Evolutionary conservation across 176 grass and related monocot genomes (phyloP).

Genomic region (Oryza punctata): DNA sequence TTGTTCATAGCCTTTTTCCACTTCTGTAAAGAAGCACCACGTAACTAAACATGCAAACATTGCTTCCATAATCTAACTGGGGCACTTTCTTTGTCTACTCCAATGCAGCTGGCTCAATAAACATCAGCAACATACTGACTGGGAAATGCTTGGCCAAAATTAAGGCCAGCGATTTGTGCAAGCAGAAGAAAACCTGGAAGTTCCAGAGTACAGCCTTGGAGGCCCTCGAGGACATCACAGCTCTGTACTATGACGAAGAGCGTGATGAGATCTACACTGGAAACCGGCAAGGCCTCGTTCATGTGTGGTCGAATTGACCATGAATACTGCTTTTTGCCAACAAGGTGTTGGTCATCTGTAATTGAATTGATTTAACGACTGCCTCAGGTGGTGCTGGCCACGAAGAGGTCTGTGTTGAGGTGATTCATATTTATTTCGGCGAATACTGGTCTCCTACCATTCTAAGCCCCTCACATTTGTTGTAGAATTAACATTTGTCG

Average conservation of each 20-base stretch:
- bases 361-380: constrained; percentile 12
- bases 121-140: constrained; percentile 91
- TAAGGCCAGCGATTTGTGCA: constrained; percentile 43
- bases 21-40: not conserved
- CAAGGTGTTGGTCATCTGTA: constrained; percentile 7
- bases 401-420: constrained; percentile 22
- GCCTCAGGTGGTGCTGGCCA: constrained; percentile 27
- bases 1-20: not conserved
- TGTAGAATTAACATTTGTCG: constrained; percentile 30
- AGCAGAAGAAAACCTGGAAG: constrained; percentile 52
- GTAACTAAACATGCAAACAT: not conserved
- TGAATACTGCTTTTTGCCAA: not conserved
- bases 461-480: constrained; percentile 34
- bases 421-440: constrained; percentile 35
- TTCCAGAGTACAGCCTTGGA: constrained; percentile 66
- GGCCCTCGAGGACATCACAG: constrained; percentile 87
- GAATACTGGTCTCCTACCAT: not conserved
- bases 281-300: constrained; percentile 80
- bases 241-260: constrained; percentile 86
- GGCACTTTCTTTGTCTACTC: not conserved
- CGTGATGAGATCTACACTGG: constrained; percentile 91
- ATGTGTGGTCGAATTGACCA: constrained; percentile 89
- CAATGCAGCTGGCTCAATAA: constrained; percentile 77
- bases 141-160: constrained; percentile 90
- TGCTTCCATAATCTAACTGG: not conserved